These are phyloP conservation scores for Aspergillus piperis DNA, from an alignment of 2,329 filamentous ascomycete genomes.

Conservation along the genomic window DNA sequence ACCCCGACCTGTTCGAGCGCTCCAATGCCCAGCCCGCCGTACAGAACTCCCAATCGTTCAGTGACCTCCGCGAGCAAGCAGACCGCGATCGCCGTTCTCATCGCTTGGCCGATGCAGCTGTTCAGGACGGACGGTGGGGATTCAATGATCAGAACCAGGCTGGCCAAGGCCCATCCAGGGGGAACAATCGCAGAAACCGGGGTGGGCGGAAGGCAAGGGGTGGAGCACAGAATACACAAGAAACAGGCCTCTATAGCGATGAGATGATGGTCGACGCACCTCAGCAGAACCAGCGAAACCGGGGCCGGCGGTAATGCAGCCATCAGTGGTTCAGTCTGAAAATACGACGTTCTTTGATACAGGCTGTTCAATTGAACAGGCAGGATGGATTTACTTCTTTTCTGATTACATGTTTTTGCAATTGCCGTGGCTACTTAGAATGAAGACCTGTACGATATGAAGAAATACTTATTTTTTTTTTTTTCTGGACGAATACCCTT, in stretches of 20 bases:
- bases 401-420: background rate
- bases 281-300: slow-evolving; percentile 23
- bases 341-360: background rate
- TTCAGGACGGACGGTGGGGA: slow-evolving; percentile 44
- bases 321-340: background rate
- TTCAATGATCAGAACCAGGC: slow-evolving; percentile 31
- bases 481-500: background rate
- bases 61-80: slow-evolving; percentile 41
- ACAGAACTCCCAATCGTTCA: slow-evolving; percentile 28
- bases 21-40: slow-evolving; percentile 1
- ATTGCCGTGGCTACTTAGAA: background rate
- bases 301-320: slow-evolving; percentile 21
- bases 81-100: slow-evolving; percentile 41
- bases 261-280: slow-evolving; percentile 45
- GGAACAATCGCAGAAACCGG: slow-evolving; percentile 18
- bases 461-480: background rate
- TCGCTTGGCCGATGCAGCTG: slow-evolving; percentile 35
- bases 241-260: slow-evolving; percentile 41
- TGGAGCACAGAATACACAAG: slow-evolving; percentile 18
- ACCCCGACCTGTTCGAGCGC: slow-evolving; percentile 17
- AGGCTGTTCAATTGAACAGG: background rate
- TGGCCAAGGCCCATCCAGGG: slow-evolving; percentile 5
- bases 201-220: slow-evolving; percentile 16
- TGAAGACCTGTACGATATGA: background rate
- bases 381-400: background rate